Conservation (phyloP, 352 stramenopile genomes). For the Pythium dissotocum region DNA sequence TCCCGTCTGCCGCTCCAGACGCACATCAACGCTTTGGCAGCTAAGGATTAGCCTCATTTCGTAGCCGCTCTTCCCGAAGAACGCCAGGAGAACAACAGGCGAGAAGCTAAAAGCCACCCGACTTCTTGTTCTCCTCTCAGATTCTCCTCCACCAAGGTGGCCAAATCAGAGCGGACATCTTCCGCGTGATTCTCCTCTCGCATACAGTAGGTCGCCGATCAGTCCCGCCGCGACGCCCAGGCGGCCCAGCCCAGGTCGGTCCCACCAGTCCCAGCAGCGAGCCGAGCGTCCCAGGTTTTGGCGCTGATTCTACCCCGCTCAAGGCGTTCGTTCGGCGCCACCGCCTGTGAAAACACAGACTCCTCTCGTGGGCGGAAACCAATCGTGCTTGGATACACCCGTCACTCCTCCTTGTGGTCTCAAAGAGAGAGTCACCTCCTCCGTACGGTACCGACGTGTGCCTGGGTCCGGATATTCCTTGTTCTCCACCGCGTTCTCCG, state of each 20-base stretch:
- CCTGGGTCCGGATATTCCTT: neutral
- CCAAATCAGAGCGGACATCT: neutral
- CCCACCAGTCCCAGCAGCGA: neutral
- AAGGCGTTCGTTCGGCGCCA: neutral
- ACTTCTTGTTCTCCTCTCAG: neutral
- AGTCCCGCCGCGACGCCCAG: no score
- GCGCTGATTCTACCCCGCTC: neutral
- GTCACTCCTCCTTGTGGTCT: neutral
- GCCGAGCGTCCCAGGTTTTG: no score
- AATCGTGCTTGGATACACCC: neutral
- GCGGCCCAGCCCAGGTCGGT: no score
- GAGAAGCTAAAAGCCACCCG: neutral
- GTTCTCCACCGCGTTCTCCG: neutral
- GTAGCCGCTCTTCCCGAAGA: neutral
- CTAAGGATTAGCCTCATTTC: neutral
- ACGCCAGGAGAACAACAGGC: neutral
- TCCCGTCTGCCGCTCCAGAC: constrained; percentile 2
- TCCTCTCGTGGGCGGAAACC: neutral
- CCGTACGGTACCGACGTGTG: neutral
- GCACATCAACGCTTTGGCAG: neutral
- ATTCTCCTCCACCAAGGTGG: neutral
- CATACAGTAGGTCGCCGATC: neutral
- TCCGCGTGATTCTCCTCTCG: neutral
- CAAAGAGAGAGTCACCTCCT: neutral
- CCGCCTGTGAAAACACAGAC: neutral